A percentile compares a stretch with the other conserved stretches of the same genome.
These are phyloP conservation scores for Dactylellina parvicollis DNA, from an alignment of 2,329 filamentous ascomycete genomes.

Conservation along the genomic window DNA sequence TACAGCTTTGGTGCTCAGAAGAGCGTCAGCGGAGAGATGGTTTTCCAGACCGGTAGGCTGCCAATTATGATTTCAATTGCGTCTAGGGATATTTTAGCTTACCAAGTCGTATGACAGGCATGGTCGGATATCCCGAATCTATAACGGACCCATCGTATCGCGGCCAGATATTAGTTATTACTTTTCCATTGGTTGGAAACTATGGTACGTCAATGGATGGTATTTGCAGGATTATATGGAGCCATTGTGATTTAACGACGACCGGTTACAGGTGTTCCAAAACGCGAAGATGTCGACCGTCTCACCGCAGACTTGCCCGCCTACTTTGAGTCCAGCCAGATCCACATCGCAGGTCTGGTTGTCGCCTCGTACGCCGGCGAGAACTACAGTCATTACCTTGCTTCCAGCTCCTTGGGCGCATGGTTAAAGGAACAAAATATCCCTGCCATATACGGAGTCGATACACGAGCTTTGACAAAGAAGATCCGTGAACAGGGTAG, in stretches of 20 bases:
- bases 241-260: conserved; percentile 8
- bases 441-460: conserved; percentile 92
- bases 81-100: conserved; percentile 4
- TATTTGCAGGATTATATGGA: not conserved
- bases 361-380: conserved; percentile 92
- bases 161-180: conserved; percentile 94
- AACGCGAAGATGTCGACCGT: conserved; percentile 82
- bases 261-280: conserved; percentile 71
- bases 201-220: conserved; percentile 70
- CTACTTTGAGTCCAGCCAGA: conserved; percentile 90
- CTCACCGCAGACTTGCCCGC: conserved; percentile 86
- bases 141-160: conserved; percentile 88
- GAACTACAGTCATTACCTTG: conserved; percentile 93
- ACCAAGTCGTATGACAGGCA: conserved; percentile 52
- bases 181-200: conserved; percentile 94
- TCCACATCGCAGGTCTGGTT: conserved; percentile 92
- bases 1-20: conserved; percentile 96
- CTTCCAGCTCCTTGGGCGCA: conserved; percentile 85
- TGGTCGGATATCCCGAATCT: conserved; percentile 93
- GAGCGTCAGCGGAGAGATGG: conserved; percentile 93
- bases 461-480: conserved; percentile 93
- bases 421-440: conserved; percentile 97
- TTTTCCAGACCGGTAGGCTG: conserved; percentile 96
- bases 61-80: not conserved
- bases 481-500: conserved; percentile 91